These are phyloP conservation scores for Penicillium lagena DNA, from an alignment of 495 filamentous ascomycete species.

Conservation along the genomic window DNA sequence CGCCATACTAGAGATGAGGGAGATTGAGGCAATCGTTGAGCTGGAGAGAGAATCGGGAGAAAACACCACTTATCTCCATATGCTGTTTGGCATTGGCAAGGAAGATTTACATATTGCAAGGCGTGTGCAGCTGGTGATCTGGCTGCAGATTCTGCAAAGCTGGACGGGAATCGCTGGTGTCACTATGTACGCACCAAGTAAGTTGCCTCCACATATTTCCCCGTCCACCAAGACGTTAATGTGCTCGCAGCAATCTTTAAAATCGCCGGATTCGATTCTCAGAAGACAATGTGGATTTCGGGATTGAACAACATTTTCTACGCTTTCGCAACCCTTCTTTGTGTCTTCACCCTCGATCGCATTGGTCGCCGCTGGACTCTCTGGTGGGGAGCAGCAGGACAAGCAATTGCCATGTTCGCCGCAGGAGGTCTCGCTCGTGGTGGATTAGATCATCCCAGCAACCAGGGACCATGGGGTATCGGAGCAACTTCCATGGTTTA, in stretches of 20 bases:
- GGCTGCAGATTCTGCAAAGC: slow-evolving; percentile 25
- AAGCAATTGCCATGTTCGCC: slow-evolving; percentile 43
- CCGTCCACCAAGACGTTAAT: neutral
- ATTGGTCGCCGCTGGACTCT: slow-evolving; percentile 54
- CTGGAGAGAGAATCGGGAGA: slow-evolving; percentile 8
- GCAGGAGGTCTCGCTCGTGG: slow-evolving; percentile 32
- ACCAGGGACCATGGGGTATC: slow-evolving; percentile 32
- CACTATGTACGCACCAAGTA: slow-evolving; percentile 13
- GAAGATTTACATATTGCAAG: slow-evolving; percentile 22
- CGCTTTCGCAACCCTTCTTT: slow-evolving; percentile 40
- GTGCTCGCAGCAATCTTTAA: slow-evolving; percentile 4
- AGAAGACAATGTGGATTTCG: slow-evolving; percentile 33
- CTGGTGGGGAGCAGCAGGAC: slow-evolving; percentile 51
- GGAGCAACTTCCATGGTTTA: slow-evolving; percentile 48
- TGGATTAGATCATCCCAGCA: slow-evolving; percentile 20
- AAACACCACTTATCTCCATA: slow-evolving; percentile 15
- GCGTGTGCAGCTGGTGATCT: slow-evolving; percentile 24
- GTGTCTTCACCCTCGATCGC: slow-evolving; percentile 51
- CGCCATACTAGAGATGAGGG: neutral
- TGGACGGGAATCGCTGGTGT: slow-evolving; percentile 22
- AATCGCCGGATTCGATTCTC: slow-evolving; percentile 12
- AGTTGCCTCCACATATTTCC: neutral
- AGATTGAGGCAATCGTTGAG: neutral
- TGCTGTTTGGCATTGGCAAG: slow-evolving; percentile 21
- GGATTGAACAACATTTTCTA: slow-evolving; percentile 51